These are phyloP conservation scores for Geotrichum bryndzae DNA, from an alignment of 1,139 yeast species.

Conservation along the genomic window DNA sequence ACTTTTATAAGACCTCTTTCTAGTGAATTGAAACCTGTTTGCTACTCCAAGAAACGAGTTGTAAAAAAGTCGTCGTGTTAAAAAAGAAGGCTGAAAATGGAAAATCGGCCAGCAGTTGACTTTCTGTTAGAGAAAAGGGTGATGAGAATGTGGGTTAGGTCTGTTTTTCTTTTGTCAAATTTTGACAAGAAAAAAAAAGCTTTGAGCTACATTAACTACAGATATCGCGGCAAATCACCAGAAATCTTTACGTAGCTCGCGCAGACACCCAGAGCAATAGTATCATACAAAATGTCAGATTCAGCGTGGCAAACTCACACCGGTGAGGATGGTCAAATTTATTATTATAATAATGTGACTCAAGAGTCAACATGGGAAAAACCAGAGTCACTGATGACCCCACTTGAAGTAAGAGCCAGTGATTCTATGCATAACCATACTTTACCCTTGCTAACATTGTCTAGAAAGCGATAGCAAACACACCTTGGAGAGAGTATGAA, in stretches of 20 bases:
- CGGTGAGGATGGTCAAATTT: conserved; percentile 62
- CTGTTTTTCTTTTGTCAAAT: not conserved
- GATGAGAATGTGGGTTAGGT: not conserved
- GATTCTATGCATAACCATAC: not conserved
- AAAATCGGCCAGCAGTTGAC: not conserved
- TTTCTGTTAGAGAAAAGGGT: not conserved
- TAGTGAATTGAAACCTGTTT: not conserved
- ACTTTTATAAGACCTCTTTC: not conserved
- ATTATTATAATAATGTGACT: conserved; percentile 63
- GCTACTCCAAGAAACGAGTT: not conserved
- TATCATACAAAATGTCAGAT: conserved; percentile 9
- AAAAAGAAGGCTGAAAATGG: not conserved
- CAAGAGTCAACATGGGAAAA: conserved; percentile 77
- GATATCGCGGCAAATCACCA: not conserved
- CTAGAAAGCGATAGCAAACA: conserved; percentile 35
- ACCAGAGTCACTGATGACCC: conserved; percentile 49
- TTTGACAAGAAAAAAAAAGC: not conserved
- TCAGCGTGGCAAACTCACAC: conserved; percentile 56
- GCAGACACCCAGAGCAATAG: not conserved
- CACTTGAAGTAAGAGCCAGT: conserved; percentile 16
- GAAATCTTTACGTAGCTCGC: not conserved
- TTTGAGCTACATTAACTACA: not conserved
- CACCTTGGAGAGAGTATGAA: conserved; percentile 56
- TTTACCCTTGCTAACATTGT: conserved; percentile 2
- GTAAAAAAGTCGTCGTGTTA: not conserved